Evolutionary conservation across 108 stramenopile species (phyloP).

Genomic region (Skeletonema marinoi): DNA sequence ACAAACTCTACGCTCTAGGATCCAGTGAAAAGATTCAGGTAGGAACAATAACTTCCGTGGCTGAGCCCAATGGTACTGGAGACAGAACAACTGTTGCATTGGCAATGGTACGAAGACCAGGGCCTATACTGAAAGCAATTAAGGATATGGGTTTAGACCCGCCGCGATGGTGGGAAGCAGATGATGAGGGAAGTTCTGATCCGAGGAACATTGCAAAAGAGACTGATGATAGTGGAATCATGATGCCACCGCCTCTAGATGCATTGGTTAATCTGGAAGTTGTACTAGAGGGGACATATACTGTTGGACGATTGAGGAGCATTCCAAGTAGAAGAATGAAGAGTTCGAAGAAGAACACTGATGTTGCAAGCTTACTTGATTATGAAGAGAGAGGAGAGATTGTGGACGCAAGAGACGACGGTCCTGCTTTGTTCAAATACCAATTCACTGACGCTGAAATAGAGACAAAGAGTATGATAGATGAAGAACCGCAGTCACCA

Average conservation of each 20-base stretch:
- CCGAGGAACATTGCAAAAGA: conserved; percentile 10
- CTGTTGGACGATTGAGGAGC: conserved; percentile 56
- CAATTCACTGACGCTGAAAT: conserved; percentile 7
- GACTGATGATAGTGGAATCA: conserved; percentile 49
- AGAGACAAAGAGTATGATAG: background rate
- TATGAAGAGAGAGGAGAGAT: conserved; percentile 43
- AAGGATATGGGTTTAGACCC: conserved; percentile 61
- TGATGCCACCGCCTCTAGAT: conserved; percentile 71
- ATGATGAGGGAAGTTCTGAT: conserved; percentile 3
- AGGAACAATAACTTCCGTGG: conserved; percentile 74
- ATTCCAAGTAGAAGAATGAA: conserved; percentile 54
- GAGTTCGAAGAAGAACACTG: background rate
- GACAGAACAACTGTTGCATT: conserved; percentile 56
- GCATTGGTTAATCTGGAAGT: conserved; percentile 82
- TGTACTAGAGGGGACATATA: conserved; percentile 67
- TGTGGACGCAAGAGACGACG: conserved; percentile 16
- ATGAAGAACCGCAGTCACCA: conserved; percentile 13
- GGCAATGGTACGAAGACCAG: conserved; percentile 65
- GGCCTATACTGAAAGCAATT: conserved; percentile 67
- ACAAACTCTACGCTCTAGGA: conserved; percentile 72
- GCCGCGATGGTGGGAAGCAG: conserved; percentile 45
- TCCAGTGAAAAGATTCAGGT: conserved; percentile 71
- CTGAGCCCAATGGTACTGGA: conserved; percentile 76
- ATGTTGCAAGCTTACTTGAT: conserved; percentile 35
- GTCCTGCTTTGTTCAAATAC: conserved; percentile 22